Evolutionary conservation across 768 basidiomycete genomes (phyloP).

Genomic region (Galerina sulciceps): DNA sequence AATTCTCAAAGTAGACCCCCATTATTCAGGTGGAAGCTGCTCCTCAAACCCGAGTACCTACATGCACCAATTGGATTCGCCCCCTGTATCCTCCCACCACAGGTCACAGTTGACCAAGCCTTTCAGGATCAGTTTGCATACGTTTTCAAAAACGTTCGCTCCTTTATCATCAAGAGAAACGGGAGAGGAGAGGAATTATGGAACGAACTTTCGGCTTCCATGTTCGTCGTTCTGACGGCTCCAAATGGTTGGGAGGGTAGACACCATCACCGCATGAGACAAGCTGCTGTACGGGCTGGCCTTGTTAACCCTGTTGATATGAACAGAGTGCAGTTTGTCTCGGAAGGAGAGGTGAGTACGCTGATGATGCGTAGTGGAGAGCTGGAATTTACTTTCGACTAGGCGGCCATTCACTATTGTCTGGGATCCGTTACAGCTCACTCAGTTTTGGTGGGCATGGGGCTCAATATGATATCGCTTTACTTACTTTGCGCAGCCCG

Average conservation of each 20-base stretch:
- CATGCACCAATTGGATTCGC: conserved; percentile 8
- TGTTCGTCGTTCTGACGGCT: conserved; percentile 27
- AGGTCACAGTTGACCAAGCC: conserved; percentile 21
- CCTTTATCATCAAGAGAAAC: conserved; percentile 17
- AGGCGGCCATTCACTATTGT: conserved; percentile 25
- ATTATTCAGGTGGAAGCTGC: conserved; percentile 28
- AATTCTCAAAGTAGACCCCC: not conserved
- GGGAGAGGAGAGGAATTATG: conserved; percentile 10
- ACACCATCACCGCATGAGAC: conserved; percentile 24
- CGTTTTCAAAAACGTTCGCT: conserved; percentile 21
- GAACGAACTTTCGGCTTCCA: conserved; percentile 10
- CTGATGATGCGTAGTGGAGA: not conserved
- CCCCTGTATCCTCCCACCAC: conserved; percentile 17
- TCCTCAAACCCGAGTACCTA: conserved; percentile 22
- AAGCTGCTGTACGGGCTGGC: conserved; percentile 25
- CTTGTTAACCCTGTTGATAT: conserved; percentile 13
- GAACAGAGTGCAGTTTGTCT: conserved; percentile 24
- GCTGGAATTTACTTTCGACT: not conserved
- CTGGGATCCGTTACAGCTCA: not conserved
- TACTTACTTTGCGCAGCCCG: conserved; percentile 11
- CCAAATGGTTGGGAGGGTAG: conserved; percentile 30
- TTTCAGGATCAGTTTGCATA: conserved; percentile 29
- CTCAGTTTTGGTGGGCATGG: conserved; percentile 1
- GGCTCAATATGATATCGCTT: not conserved
- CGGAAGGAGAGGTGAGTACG: conserved; percentile 24